phyloP scores from a whole-genome alignment of 2,329 filamentous ascomycete species.

The Penicillium aurantiogriseum region DNA sequence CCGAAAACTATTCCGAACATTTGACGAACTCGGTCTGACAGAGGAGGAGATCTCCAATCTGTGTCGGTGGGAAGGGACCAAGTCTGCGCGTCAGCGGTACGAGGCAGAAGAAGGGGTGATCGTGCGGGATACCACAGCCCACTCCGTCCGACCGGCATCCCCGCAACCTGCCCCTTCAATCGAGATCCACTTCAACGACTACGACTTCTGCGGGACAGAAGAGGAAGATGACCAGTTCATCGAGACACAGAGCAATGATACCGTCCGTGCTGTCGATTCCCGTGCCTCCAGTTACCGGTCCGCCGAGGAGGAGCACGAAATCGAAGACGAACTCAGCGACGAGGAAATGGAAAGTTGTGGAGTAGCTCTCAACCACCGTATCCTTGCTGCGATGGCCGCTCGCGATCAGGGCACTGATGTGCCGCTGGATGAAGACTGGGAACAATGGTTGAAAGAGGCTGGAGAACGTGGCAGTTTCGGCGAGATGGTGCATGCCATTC shows the following conservation, averaged over 20 bases:
- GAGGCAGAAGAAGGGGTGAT: constrained; percentile 57
- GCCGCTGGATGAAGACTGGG: constrained; percentile 50
- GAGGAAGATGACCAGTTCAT: constrained; percentile 27
- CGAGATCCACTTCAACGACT: constrained; percentile 34
- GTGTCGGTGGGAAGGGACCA: constrained; percentile 58
- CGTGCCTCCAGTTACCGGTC: constrained; percentile 23
- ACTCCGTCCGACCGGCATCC: constrained; percentile 54
- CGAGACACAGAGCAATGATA: constrained; percentile 25
- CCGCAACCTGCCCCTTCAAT: constrained; percentile 38
- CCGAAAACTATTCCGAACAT: constrained; percentile 58
- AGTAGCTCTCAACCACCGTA: constrained; percentile 51
- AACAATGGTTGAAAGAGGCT: constrained; percentile 59
- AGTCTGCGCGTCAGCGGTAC: constrained; percentile 48
- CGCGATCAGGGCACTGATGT: constrained; percentile 50
- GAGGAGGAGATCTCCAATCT: constrained; percentile 60
- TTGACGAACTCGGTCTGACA: constrained; percentile 59
- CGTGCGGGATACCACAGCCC: constrained; percentile 61
- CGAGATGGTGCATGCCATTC: constrained; percentile 43
- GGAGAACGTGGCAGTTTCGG: constrained; percentile 50
- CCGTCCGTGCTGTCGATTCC: constrained; percentile 23
- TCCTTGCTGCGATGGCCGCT: constrained; percentile 54
- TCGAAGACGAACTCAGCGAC: constrained; percentile 45
- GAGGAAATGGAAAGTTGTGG: constrained; percentile 53
- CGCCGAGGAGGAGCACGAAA: constrained; percentile 28
- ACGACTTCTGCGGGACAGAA: constrained; percentile 23